Evolutionary conservation across 148 eudicot species (phyloP).

Genomic region (Rhododendron williamsianum): DNA sequence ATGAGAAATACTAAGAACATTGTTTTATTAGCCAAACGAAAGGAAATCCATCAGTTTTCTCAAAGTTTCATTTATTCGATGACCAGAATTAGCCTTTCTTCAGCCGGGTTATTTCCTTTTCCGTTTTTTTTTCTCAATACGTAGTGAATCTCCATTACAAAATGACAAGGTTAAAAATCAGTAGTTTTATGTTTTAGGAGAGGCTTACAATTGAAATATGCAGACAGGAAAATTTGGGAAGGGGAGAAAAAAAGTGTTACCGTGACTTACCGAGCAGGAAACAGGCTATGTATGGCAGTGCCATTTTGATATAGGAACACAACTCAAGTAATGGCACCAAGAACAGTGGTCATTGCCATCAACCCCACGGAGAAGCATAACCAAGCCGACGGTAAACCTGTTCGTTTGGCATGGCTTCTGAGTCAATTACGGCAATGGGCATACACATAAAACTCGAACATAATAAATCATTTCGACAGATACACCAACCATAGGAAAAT

Average conservation of each 20-base stretch:
- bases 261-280: conserved; percentile 49
- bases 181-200: neutral
- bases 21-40: neutral
- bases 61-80: neutral
- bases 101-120: neutral
- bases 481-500: neutral
- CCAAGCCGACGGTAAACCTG: conserved; percentile 58
- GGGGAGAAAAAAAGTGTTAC: neutral
- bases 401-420: conserved; percentile 6
- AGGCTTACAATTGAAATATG: neutral
- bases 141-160: neutral
- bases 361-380: conserved; percentile 58
- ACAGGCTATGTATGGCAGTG: conserved; percentile 52
- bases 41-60: neutral
- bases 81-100: neutral
- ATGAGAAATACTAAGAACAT: neutral
- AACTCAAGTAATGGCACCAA: conserved; percentile 88
- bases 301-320: conserved; percentile 70
- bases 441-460: neutral
- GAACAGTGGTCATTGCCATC: conserved; percentile 76
- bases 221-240: neutral
- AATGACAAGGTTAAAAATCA: neutral
- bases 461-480: neutral
- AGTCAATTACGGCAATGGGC: neutral
- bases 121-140: neutral